These are phyloP conservation scores for Petunia hybrid DNA, from an alignment of 305 asterid species.

Conservation along the genomic window DNA sequence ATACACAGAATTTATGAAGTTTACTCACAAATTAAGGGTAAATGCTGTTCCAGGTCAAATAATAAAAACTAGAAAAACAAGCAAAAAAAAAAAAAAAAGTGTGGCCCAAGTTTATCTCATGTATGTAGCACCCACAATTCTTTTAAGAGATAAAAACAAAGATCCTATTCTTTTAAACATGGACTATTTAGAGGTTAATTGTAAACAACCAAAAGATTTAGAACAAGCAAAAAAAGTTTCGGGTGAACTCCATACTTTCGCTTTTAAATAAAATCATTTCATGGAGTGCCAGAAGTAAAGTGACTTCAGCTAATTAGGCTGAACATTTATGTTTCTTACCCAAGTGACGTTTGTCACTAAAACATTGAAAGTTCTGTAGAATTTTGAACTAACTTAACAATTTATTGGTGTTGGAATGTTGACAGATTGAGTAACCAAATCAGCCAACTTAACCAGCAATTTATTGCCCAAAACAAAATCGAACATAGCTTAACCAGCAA, in stretches of 20 bases:
- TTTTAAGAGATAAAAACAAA: constrained; percentile 22
- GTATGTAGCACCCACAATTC: constrained; percentile 14
- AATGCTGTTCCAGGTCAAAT: constrained; percentile 3
- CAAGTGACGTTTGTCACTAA: constrained; percentile 8
- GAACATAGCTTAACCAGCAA: not conserved
- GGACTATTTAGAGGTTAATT: constrained; percentile 19
- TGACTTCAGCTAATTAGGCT: not conserved
- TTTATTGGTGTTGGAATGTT: constrained; percentile 25
- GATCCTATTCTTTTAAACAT: not conserved
- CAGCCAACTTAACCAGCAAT: constrained; percentile 19
- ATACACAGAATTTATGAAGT: not conserved
- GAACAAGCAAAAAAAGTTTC: not conserved
- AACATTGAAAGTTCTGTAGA: not conserved
- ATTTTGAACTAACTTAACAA: constrained; percentile 19
- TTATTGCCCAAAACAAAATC: constrained; percentile 23
- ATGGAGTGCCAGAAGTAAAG: not conserved
- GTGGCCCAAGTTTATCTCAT: not conserved
- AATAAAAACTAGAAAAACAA: not conserved
- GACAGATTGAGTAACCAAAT: constrained; percentile 29
- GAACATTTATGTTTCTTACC: constrained; percentile 5
- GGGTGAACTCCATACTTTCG: not conserved
- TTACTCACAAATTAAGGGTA: not conserved
- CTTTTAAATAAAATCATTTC: constrained; percentile 27
- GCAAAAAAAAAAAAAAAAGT: not conserved
- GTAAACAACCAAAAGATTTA: constrained; percentile 22